Percentiles rank a stretch among this genome's conserved stretches.
These are phyloP conservation scores for Collybia nuda DNA, from an alignment of 768 basidiomycete genomes.

Conservation along the genomic window DNA sequence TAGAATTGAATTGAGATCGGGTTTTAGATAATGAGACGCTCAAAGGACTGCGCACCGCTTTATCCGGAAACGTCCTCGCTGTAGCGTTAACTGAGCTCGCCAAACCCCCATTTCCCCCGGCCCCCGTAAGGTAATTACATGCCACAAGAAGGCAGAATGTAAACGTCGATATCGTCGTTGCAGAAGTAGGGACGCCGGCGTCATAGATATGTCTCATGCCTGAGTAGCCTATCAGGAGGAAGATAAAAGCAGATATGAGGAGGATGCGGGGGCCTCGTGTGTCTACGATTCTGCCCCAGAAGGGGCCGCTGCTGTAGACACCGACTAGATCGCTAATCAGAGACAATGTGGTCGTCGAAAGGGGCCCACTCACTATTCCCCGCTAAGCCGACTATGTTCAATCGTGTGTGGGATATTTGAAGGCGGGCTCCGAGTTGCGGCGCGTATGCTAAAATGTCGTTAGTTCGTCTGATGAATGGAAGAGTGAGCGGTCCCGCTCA, in stretches of 20 bases:
- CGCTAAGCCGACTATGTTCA: conserved; percentile 80
- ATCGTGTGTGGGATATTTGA: conserved; percentile 72
- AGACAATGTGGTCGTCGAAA: background rate
- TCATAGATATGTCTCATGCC: conserved; percentile 73
- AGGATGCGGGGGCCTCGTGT: conserved; percentile 67
- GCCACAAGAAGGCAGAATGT: conserved; percentile 52
- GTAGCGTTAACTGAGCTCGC: conserved; percentile 75
- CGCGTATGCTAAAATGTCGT: conserved; percentile 60
- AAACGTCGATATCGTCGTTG: conserved; percentile 35
- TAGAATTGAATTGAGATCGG: conserved; percentile 22
- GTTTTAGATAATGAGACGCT: background rate
- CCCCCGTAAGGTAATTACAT: conserved; percentile 73
- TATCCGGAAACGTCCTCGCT: conserved; percentile 80
- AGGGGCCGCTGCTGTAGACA: conserved; percentile 72
- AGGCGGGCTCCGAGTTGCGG: conserved; percentile 84
- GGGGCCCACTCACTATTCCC: conserved; percentile 57
- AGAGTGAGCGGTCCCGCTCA: conserved; percentile 9
- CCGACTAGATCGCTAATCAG: conserved; percentile 50
- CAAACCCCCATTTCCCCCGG: conserved; percentile 74
- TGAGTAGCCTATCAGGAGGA: conserved; percentile 69
- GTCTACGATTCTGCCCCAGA: conserved; percentile 83
- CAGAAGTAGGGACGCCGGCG: conserved; percentile 39
- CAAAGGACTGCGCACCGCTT: conserved; percentile 44
- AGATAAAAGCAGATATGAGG: conserved; percentile 55
- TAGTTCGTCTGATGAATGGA: background rate